phyloP scores from a whole-genome alignment of 1,284 basidiomycete genomes.

The Malassezia arunalokei region DNA sequence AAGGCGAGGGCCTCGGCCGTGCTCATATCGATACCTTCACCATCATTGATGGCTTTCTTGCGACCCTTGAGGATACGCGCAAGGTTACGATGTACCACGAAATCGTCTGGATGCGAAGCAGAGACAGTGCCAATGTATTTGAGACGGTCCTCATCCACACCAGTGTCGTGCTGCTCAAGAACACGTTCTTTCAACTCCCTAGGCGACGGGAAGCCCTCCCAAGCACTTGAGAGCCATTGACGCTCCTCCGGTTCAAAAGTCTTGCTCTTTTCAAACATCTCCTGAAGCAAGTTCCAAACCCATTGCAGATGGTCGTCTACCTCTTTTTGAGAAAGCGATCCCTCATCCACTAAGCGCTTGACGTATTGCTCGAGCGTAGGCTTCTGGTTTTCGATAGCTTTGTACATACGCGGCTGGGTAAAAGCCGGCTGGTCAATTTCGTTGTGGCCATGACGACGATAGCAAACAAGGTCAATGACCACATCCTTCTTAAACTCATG shows the following conservation, averaged over 20 bases:
- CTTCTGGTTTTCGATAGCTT: constrained; percentile 86
- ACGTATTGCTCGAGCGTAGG: constrained; percentile 84
- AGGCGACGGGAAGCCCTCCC: constrained; percentile 97
- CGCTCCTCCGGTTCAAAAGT: constrained; percentile 66
- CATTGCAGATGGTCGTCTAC: constrained; percentile 97
- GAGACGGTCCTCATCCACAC: constrained; percentile 65
- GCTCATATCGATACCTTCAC: constrained; percentile 88
- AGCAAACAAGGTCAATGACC: constrained; percentile 96
- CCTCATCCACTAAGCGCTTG: constrained; percentile 77
- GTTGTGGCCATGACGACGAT: constrained; percentile 96
- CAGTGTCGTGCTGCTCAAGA: constrained; percentile 77
- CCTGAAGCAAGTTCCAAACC: constrained; percentile 98
- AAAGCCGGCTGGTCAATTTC: constrained; percentile 98
- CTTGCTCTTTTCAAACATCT: constrained; percentile 75
- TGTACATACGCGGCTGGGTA: constrained; percentile 98
- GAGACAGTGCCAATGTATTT: constrained; percentile 75
- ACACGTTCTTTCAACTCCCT: constrained; percentile 86
- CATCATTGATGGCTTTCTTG: constrained; percentile 80
- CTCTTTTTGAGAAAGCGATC: constrained; percentile 87
- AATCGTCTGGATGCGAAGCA: constrained; percentile 68
- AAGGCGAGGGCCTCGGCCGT: constrained; percentile 98
- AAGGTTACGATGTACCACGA: constrained; percentile 83
- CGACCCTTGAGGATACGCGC: constrained; percentile 78
- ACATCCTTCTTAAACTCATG: constrained; percentile 99
- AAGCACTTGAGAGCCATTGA: constrained; percentile 94